Evolutionary conservation across 2,329 filamentous ascomycete species (phyloP).

Genomic region (Alternaria postmessia): DNA sequence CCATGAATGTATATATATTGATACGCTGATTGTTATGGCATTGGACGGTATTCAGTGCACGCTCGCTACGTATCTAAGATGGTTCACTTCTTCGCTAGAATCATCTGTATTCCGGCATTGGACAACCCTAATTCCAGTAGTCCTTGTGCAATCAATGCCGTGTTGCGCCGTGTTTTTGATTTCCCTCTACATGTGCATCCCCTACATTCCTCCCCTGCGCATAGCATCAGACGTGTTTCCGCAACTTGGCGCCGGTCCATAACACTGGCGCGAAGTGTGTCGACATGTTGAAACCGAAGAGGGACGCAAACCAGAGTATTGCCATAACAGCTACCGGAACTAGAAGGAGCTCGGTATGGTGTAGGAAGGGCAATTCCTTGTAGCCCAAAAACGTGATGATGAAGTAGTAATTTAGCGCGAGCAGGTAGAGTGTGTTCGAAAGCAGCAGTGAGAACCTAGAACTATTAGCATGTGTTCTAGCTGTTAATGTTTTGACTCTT

Average conservation of each 20-base stretch:
- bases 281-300: conserved; percentile 62
- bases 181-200: neutral
- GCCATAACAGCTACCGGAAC: conserved; percentile 67
- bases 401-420: conserved; percentile 71
- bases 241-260: conserved; percentile 58
- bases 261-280: conserved; percentile 61
- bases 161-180: neutral
- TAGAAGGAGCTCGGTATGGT: conserved; percentile 71
- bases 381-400: conserved; percentile 75
- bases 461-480: conserved; percentile 1
- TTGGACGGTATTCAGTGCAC: neutral
- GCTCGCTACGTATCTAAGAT: neutral
- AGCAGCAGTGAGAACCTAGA: conserved; percentile 64
- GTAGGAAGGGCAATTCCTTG: conserved; percentile 72
- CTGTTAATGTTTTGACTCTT: neutral
- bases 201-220: neutral
- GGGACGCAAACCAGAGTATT: conserved; percentile 65
- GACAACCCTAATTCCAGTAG: neutral
- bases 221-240: conserved; percentile 48
- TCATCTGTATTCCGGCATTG: neutral
- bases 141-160: neutral
- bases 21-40: neutral
- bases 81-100: neutral
- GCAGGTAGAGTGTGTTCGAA: conserved; percentile 72
- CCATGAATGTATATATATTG: neutral